A percentile compares a stretch with the other conserved stretches of the same genome.
Evolutionary conservation across 441 rosid genomes (phyloP).

Genomic region (Croton setiger): DNA sequence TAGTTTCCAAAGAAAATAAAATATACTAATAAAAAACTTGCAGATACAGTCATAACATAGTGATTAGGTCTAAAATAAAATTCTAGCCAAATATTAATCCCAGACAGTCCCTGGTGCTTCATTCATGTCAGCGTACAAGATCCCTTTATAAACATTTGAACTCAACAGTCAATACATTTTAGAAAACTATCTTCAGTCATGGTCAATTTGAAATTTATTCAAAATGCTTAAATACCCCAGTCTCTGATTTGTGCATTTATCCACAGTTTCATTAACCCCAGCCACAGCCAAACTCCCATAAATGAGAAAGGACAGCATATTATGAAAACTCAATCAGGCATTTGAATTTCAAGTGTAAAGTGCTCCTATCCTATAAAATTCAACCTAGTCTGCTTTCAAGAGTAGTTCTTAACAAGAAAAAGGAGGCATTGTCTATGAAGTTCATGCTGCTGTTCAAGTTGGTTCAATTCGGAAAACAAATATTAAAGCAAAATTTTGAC

Average conservation of each 20-base stretch:
- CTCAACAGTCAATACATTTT: neutral
- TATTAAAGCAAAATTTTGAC: neutral
- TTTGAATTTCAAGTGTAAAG: neutral
- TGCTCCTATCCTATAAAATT: neutral
- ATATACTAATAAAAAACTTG: neutral
- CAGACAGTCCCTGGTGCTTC: neutral
- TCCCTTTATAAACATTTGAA: neutral
- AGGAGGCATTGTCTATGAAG: neutral
- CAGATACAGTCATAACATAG: neutral
- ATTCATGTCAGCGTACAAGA: neutral
- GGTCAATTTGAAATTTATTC: neutral
- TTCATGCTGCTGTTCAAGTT: neutral
- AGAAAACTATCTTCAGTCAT: neutral
- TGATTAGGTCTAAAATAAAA: neutral
- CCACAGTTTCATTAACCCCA: neutral
- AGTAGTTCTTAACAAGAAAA: neutral
- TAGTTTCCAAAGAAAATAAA: too few relatives aligned
- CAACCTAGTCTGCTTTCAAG: neutral
- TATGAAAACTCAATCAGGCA: neutral
- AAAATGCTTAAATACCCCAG: too few relatives aligned
- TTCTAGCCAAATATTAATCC: neutral
- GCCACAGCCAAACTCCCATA: neutral
- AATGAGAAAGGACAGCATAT: neutral
- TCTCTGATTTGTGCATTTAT: neutral
- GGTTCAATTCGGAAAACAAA: neutral